Evolutionary conservation across 768 basidiomycete genomes (phyloP).

Genomic region (Suillus paluster): DNA sequence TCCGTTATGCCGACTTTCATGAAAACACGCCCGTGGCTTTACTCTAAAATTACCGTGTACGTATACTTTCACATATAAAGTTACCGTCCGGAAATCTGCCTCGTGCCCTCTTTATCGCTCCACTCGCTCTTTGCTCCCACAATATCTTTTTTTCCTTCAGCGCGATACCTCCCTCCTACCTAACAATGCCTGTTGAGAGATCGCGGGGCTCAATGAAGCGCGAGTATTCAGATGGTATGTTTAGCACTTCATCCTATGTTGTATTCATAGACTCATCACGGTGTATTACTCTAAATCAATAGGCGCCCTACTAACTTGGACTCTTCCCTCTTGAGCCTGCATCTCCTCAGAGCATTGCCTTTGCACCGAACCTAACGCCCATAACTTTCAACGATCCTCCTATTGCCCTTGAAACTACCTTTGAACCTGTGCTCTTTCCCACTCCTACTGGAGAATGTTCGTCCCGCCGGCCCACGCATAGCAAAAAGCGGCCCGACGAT

Average conservation of each 20-base stretch:
- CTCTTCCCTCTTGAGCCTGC: slow-evolving; percentile 45
- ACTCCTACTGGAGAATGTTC: slow-evolving; percentile 39
- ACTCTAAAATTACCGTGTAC: slow-evolving; percentile 42
- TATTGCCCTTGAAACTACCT: slow-evolving; percentile 37
- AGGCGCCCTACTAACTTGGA: slow-evolving; percentile 53
- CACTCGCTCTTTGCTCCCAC: slow-evolving; percentile 20
- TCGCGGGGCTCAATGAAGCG: slow-evolving; percentile 42
- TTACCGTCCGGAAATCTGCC: slow-evolving; percentile 19
- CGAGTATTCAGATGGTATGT: slow-evolving; percentile 41
- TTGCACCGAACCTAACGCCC: slow-evolving; percentile 62
- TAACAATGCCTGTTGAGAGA: slow-evolving; percentile 53
- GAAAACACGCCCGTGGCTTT: slow-evolving; percentile 32
- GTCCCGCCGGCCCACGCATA: slow-evolving; percentile 54
- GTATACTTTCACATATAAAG: slow-evolving; percentile 37
- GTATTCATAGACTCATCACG: slow-evolving; percentile 16
- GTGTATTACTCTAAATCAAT: slow-evolving; percentile 18
- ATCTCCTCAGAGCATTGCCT: slow-evolving; percentile 49
- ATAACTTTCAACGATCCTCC: slow-evolving; percentile 58
- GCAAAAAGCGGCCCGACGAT: slow-evolving; percentile 72
- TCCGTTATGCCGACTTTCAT: slow-evolving; percentile 31
- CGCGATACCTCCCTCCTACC: slow-evolving; percentile 31
- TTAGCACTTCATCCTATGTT: slow-evolving; percentile 5
- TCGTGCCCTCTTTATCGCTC: slow-evolving; percentile 29
- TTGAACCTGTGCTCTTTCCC: slow-evolving; percentile 63
- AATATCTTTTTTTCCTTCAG: slow-evolving; percentile 13